Conservation (phyloP, 2,329 filamentous ascomycete species). For the Apiospora pterosperma region DNA sequence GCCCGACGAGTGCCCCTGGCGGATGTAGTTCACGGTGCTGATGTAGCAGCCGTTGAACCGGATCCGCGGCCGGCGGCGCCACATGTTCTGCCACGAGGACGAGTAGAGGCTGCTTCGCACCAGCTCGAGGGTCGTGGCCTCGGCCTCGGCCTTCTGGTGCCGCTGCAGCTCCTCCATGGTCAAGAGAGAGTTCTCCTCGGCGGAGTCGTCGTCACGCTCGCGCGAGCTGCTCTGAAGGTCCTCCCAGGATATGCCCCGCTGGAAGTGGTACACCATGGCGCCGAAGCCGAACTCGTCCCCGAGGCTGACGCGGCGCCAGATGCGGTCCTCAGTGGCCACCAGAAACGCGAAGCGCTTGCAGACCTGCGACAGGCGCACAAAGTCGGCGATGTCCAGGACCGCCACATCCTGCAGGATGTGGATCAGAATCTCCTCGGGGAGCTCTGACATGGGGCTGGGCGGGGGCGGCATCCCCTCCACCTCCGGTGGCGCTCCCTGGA, state of each 20-base stretch:
- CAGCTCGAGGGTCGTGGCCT: slow-evolving; percentile 37
- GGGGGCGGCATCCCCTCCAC: slow-evolving; percentile 70
- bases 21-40: slow-evolving; percentile 91
- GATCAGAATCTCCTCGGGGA: slow-evolving; percentile 82
- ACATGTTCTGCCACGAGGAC: slow-evolving; percentile 64
- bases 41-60: slow-evolving; percentile 97
- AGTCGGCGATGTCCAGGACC: slow-evolving; percentile 69
- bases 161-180: slow-evolving; percentile 34
- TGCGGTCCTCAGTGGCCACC: slow-evolving; percentile 75
- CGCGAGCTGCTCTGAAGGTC: slow-evolving; percentile 43
- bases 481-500: slow-evolving; percentile 63
- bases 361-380: slow-evolving; percentile 71
- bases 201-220: slow-evolving; percentile 15
- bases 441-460: slow-evolving; percentile 72
- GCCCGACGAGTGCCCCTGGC: slow-evolving; percentile 70
- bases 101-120: slow-evolving; percentile 40
- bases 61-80: slow-evolving; percentile 77
- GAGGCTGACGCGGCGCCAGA: slow-evolving; percentile 78
- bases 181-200: slow-evolving; percentile 29
- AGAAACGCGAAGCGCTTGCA: slow-evolving; percentile 87
- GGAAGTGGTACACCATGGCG: slow-evolving; percentile 79
- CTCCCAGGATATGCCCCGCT: slow-evolving; percentile 56
- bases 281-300: slow-evolving; percentile 73
- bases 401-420: slow-evolving; percentile 76
- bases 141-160: slow-evolving; percentile 28